Evolutionary conservation across 2,329 filamentous ascomycete species (phyloP), one percentile per base, ranked within the genome.

Genomic region (Cylindrodendrum hubeiense): DNA sequence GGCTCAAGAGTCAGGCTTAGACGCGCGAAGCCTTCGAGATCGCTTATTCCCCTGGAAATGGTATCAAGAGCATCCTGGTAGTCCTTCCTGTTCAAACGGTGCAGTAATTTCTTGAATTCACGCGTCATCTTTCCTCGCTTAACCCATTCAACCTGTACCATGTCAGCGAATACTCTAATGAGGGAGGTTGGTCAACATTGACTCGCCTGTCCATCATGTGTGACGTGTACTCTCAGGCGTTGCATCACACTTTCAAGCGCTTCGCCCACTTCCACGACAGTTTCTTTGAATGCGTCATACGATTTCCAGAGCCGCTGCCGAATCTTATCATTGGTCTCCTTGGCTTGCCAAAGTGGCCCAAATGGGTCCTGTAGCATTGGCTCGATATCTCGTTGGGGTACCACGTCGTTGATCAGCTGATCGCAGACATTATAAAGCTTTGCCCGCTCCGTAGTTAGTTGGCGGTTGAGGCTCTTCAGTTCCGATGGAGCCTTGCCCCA

Each of bases 341-440:
- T 44, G 1, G 67, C 71, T 2, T 67, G 61, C 79, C 78, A 80
- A 0, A 73, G 12, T 0, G 55, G 60, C 0, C 77, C 78, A 1
- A 77, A 75, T 0, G 77, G 73, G 4, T 75, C 46, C 0, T 71
- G 47, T 2, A 80, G 68, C 74, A 80, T 76, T 5, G 59, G 28
- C 5, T 78, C 71, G 0, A 79, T 70, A 7, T 75, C 44, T 6
- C 46, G n/a, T 0, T 60, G 65, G 0, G 72, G 60, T 0, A 76
- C 73, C 0, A 76, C 63, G 1, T 74, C 75, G 0, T 55, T 59
- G 3, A 79, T 70, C 0, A 80, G 70, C 10, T 74, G 74, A 21
- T 78, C 67, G 34, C 71, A 79, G 7, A 76, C 72, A 44, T 79
- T 78, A 4, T 72, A 63, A 0, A 79, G 43, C 13, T 74, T 77